Evolutionary conservation across 768 basidiomycete species (phyloP), one percentile per base, ranked within the genome.

Genomic region (Collybia sp.): DNA sequence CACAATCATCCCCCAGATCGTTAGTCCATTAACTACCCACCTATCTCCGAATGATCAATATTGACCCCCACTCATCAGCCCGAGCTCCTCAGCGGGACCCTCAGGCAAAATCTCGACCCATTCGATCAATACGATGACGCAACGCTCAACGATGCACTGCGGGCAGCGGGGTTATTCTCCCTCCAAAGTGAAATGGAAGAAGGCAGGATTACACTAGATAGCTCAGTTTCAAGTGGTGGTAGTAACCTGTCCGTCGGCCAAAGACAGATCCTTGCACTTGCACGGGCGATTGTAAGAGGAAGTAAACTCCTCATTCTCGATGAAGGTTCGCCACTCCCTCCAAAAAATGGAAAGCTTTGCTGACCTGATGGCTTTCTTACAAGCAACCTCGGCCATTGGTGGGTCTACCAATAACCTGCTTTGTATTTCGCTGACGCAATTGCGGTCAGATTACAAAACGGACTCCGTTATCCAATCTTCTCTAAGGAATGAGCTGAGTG

Each of bases 221-320:
- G 64, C 17, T 50, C 52, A 11, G 66, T 80, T 17, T 55, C 70
- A 8, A 68, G 67, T 3, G 84, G 83, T 5, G 88, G 88, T 5
- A 61, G 72, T 15, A 90, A 90, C 58, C 77, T 90, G 51, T 85
- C 83, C 1, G 81, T 85, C 36, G 88, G 88, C 17, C 86, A 90
- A 55, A 63, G 86, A 9, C 88, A 90, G 54, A 72, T 85, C 40
- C 71, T 85, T 40, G 81, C 81, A 8, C 69, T 85, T 58, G 82
- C 82, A 4, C 67, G 83, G 31, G 83, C 83, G 2, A 71, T 83
- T 49, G 65, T 83, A 10, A 68, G 79, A 30, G 70, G 74, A 37
- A 82, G 76, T 62, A 73, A 78, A 38, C 66, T 85, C 30, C 72
- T 85, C 40, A 77, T 85, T 36, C 62, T 84, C 33, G 81, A 81